phyloP scores from a whole-genome alignment of 352 stramenopile species.

The Phytopythium cucurbitacearum region DNA sequence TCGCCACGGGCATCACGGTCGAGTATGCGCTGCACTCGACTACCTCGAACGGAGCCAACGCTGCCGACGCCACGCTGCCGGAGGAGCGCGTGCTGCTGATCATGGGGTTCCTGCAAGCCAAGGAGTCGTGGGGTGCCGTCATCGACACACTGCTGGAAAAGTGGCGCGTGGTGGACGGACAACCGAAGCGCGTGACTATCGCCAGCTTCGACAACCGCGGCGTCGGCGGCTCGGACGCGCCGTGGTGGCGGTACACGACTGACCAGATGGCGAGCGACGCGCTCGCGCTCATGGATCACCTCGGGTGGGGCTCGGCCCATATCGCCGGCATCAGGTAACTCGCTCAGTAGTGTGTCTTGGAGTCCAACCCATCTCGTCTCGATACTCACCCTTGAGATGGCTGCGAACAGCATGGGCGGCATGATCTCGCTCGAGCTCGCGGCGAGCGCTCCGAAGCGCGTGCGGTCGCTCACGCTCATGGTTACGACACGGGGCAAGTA shows the following conservation, averaged over 20 bases:
- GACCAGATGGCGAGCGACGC: conserved; percentile 52
- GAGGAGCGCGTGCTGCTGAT: conserved; percentile 47
- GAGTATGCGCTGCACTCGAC: conserved; percentile 42
- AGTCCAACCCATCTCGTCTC: background rate
- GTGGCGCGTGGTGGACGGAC: conserved; percentile 22
- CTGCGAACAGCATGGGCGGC: conserved; percentile 28
- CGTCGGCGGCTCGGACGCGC: conserved; percentile 33
- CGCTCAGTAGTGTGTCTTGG: background rate
- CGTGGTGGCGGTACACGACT: conserved; percentile 47
- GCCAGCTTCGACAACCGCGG: conserved; percentile 59
- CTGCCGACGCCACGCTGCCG: conserved; percentile 4
- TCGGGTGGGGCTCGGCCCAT: conserved; percentile 43
- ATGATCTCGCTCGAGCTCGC: conserved; percentile 63
- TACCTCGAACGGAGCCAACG: conserved; percentile 14
- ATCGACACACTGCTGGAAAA: conserved; percentile 41
- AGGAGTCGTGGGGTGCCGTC: conserved; percentile 51
- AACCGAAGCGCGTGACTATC: conserved; percentile 31
- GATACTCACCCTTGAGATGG: background rate
- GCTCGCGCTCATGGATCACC: conserved; percentile 50
- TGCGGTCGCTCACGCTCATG: conserved; percentile 46
- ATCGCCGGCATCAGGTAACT: conserved; percentile 37
- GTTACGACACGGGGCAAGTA: conserved; percentile 49
- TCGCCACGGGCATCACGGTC: conserved; percentile 43
- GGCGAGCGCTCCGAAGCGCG: conserved; percentile 30
- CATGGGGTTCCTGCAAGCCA: conserved; percentile 48